A percentile compares a stretch with the other conserved stretches of the same genome.
Evolutionary conservation across 2,329 filamentous ascomycete genomes (phyloP).

Genomic region (Passalora sequoiae): DNA sequence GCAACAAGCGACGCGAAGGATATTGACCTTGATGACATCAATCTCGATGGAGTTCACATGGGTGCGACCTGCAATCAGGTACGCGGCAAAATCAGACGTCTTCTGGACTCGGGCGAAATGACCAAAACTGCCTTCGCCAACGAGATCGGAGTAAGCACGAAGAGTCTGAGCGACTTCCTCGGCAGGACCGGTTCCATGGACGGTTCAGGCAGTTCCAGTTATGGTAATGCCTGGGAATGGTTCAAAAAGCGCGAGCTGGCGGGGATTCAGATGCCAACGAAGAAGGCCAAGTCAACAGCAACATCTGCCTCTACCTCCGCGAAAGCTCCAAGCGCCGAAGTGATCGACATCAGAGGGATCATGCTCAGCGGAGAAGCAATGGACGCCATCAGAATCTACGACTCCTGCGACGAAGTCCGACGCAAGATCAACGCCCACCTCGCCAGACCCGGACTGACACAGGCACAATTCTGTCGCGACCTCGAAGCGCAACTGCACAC

Average conservation of each 20-base stretch:
- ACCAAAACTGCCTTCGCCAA: conserved; percentile 42
- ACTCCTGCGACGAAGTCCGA: conserved; percentile 55
- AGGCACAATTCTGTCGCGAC: conserved; percentile 50
- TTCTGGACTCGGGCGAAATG: conserved; percentile 44
- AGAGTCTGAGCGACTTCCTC: conserved; percentile 46
- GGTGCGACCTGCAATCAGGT: conserved; percentile 31
- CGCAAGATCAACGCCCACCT: conserved; percentile 53
- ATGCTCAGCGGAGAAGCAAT: conserved; percentile 46
- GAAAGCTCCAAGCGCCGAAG: conserved; percentile 27
- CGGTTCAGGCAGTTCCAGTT: conserved; percentile 31
- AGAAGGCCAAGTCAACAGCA: conserved; percentile 29
- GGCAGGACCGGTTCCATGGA: conserved; percentile 41
- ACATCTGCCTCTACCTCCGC: conserved; percentile 5
- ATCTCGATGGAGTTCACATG: conserved; percentile 16
- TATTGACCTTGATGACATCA: conserved; percentile 14
- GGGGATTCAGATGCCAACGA: conserved; percentile 39
- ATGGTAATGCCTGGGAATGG: conserved; percentile 33
- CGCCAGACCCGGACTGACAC: conserved; percentile 44
- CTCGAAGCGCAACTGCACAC: conserved; percentile 41
- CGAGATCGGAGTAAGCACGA: conserved; percentile 34
- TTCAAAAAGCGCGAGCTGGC: conserved; percentile 51
- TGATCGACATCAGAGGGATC: conserved; percentile 40
- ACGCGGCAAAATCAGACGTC: conserved; percentile 39
- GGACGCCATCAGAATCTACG: conserved; percentile 47
- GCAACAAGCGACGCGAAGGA: not conserved